Base-by-base conservation (phyloP, 1,139 yeast species). In the Suhomyces atakaporum region DNA sequence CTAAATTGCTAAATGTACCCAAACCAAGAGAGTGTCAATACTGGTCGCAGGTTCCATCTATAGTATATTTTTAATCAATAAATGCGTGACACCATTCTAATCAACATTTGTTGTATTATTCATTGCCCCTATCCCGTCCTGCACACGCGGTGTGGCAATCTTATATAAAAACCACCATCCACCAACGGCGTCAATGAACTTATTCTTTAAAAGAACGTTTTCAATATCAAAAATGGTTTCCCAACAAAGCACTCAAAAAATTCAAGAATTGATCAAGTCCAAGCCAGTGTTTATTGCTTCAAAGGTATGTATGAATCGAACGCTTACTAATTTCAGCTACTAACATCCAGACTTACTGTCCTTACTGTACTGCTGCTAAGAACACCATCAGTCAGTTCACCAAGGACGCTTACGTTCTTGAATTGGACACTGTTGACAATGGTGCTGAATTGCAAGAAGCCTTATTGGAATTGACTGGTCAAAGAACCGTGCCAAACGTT, bases 401-500 rank as follows among this genome's bases (percentile, higher is more conserved):
- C 41, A 56, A 60, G 40, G 76, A 81, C 35, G 84, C 87, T 23
- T 69, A 73, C 47, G 71, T 84, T 29, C 48, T 84, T 46, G 92
- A 86, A 60, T 73, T 86, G 58, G 85, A 86, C 61, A 60, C 57
- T 44, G 36, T 51, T 14, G 54, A 44, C 19, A 74, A 69, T 41
- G 76, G 76, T 38, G 56, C 60, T 36, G 73, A 66, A 43, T 78
- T 90, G 50, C 97, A 92, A 67, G 82, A 75, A 34, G 95, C 94
- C 40, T 73, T 92, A 45, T 60, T 56, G 31, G 81, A 84, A 55
- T 62, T 88, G 46, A 84, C 95, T 27, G 95, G 96, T 44, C 97
- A 92, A 70, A 75, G 79, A 51, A 88, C 97, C 26, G 97, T 92
- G 41, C 98, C 98, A 45, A 90, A 85, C 63, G 77, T 92, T 47